phyloP scores from a whole-genome alignment of 805 yeast species.

The Jamesozyma hellenica region DNA sequence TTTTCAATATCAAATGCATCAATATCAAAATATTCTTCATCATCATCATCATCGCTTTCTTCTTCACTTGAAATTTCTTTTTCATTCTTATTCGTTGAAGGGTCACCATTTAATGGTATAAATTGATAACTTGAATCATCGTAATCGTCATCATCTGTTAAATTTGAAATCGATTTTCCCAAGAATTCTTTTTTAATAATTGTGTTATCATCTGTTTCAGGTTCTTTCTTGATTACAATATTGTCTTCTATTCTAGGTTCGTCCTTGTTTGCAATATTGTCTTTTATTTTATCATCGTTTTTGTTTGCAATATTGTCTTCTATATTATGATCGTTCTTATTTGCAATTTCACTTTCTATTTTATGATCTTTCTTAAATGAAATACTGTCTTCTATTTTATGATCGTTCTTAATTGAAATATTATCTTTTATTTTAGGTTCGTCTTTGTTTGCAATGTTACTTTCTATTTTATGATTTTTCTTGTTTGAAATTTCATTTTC shows the following conservation, averaged over 20 bases:
- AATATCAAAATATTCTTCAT: constrained; percentile 42
- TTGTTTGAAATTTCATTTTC: not conserved
- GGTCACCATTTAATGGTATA: constrained; percentile 6
- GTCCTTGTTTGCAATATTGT: too few species aligned
- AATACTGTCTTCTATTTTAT: not conserved
- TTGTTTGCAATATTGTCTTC: not conserved
- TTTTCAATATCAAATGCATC: constrained; percentile 72
- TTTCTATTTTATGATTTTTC: not conserved
- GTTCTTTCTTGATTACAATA: not conserved
- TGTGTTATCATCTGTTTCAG: not conserved
- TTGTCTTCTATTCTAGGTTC: not conserved
- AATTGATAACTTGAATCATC: constrained; percentile 12
- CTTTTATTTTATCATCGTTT: not conserved
- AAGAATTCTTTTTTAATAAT: not conserved
- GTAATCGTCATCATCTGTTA: constrained; percentile 1
- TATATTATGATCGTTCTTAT: too few species aligned
- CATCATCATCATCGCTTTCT: constrained; percentile 5
- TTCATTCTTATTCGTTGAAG: constrained; percentile 2
- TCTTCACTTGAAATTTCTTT: constrained; percentile 17
- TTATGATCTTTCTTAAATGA: not conserved
- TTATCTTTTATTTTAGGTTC: too few species aligned
- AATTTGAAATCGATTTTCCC: not conserved
- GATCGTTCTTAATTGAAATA: too few species aligned
- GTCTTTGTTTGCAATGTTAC: too few species aligned
- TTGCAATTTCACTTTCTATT: too few species aligned